Evolutionary conservation across 2,329 filamentous ascomycete genomes (phyloP), one percentile per base, ranked within the genome.

Genomic region (Stemphylium lycopersici): DNA sequence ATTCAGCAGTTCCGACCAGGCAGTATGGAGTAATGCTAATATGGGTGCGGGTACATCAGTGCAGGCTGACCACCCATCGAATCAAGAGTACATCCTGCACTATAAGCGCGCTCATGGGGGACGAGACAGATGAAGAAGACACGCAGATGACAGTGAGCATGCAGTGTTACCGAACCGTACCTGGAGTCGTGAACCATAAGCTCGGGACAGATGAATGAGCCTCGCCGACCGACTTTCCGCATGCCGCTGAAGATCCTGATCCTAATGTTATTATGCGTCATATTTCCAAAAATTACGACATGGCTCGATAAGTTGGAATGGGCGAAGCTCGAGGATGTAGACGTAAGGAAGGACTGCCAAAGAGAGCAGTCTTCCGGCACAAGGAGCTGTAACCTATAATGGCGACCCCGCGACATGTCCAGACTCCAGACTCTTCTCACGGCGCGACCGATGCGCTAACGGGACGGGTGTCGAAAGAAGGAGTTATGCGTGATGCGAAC

Each of bases 61-160:
- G 46, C 26, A 61, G 33, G 66, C 66, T 69, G 66, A 69, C 68
- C 66, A 70, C 63, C 62, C 52, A 42, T 50, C 26, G 22, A 48
- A 38, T 31, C 13, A 29, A 24, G 40, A 49, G n/a, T 37, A 46
- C 44, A 55, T 52, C 38, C 37, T 56, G 45, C 60, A 57, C 53
- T 55, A 59, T 63, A 61, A 51, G 62, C 48, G 48, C 38, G 36
- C 33, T 29, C 47, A 44, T 37, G 55, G 54, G 58, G 44, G 37
- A 61, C 58, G 54, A 43, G 56, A 56, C 52, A 61, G 34, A 62
- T 59, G 51, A 61, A 55, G 51, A 61, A 55, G 47, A 56, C 45
- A 42, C 51, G 55, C 55, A 68, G 64, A 67, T 72, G 68, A 72
- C 65, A 58, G 59, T 72, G 50, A 69, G 65, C 65, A 63, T 34